Evolutionary conservation across 345 rosid genomes (phyloP).

Genomic region (Combretum micranthum): DNA sequence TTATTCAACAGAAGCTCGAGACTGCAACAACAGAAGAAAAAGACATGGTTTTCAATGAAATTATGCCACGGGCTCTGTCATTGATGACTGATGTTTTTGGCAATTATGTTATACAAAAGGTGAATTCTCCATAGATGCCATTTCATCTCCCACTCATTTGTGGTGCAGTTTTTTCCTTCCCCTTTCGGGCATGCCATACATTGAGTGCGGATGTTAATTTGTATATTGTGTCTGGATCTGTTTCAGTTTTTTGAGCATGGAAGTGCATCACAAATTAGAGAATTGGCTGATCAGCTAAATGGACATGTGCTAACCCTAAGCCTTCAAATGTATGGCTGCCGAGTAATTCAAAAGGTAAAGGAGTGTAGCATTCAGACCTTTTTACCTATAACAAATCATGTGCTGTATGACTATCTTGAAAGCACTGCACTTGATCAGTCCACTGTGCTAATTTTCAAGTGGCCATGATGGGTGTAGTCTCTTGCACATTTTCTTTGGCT

Average conservation of each 20-base stretch:
- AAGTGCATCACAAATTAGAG: conserved; percentile 69
- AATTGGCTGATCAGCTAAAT: conserved; percentile 71
- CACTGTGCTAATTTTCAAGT: no score
- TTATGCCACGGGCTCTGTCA: conserved; percentile 75
- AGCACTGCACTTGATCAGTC: no score
- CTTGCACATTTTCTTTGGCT: no score
- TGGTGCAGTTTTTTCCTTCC: neutral
- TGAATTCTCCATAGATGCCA: conserved; percentile 12
- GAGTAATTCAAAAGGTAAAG: conserved; percentile 90
- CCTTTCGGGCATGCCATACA: conserved; percentile 2
- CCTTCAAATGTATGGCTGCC: conserved; percentile 97
- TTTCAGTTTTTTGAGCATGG: conserved; percentile 97
- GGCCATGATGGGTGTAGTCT: no score
- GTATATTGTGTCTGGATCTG: neutral
- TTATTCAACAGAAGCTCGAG: conserved; percentile 96
- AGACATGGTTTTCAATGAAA: conserved; percentile 81
- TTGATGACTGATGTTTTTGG: conserved; percentile 97
- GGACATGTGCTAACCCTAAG: conserved; percentile 82
- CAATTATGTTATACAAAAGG: conserved; percentile 95
- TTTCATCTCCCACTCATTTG: neutral
- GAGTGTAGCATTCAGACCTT: neutral
- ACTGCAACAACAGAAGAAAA: conserved; percentile 81
- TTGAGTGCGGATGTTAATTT: neutral
- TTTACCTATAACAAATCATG: neutral
- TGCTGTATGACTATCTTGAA: neutral